Evolutionary conservation across 345 rosid species (phyloP), one percentile per base, ranked within the genome.

Genomic region (Anacardium occidentale): DNA sequence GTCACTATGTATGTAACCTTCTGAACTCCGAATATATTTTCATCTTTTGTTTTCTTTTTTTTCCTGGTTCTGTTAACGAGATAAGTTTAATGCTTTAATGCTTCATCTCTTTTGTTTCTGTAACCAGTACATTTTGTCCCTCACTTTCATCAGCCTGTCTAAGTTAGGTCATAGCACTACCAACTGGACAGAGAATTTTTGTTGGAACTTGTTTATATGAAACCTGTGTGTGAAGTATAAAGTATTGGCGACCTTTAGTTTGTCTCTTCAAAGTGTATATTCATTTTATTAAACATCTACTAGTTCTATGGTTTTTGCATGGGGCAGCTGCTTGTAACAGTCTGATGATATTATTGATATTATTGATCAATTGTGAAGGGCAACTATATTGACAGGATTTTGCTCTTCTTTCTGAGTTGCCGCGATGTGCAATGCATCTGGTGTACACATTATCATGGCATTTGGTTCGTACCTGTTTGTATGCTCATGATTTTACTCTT

Each of bases 1-100:
- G 42, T 77, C 66, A 37, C 69, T 25, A 40, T 77, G 80, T 73
- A 78, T 67, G 77, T 66, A 77, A 71, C 75, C 18, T 50, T 72
- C 66, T 69, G 69, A 58, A 69, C 55, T 44, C 52, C 80, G 76
- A 70, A 71, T 76, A 25, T 69, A 72, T 56, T 71, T 68, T 7
- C 42, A 51, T 77, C 61, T 18, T 45, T 52, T n/a, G n/a, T n/a
- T n/a, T n/a, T n/a, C n/a, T 37, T 21, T 58, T 44, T 20, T 71
- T 74, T 25, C n/a, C 61, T 62, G 11, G 40, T 60, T 63, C 13
- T 69, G 73, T 75, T 15, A 69, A 72, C 51, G 50, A 32, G 42
- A 65, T 69, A 55, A 64, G 15, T 55, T 37, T 66, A 24, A 63
- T 45, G 14, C 53, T 72, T 60, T 66, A 24, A 63, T 45, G 14